phyloP scores from a whole-genome alignment of 139 green algal genomes.

The Nannochloris sp. region DNA sequence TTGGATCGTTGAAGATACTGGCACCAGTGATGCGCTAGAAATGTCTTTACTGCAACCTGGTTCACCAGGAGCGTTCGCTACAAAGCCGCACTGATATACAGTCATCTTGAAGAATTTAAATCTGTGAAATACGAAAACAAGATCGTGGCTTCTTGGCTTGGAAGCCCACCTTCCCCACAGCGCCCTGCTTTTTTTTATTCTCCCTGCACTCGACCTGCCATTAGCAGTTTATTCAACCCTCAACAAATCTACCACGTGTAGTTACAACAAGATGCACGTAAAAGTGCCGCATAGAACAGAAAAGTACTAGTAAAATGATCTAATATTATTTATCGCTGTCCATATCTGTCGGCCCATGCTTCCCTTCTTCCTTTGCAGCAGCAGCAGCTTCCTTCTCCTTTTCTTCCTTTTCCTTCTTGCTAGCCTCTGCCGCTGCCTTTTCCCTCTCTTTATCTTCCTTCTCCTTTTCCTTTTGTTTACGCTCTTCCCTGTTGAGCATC shows the following conservation, averaged over 20 bases:
- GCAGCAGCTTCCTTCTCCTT: background rate
- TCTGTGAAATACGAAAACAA: background rate
- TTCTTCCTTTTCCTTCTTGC: slow-evolving; percentile 2
- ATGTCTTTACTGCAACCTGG: slow-evolving; percentile 19
- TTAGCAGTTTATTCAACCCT: no score
- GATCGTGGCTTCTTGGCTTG: no score
- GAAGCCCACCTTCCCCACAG: no score
- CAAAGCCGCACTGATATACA: slow-evolving; percentile 16
- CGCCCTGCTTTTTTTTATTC: no score
- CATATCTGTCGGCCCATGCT: background rate
- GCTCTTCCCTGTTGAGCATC: slow-evolving; percentile 93
- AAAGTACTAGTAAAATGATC: no score
- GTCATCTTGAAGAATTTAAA: slow-evolving; percentile 6
- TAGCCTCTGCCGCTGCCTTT: background rate
- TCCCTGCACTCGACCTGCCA: no score
- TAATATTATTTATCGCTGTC: background rate
- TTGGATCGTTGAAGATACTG: background rate
- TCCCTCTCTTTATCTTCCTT: background rate
- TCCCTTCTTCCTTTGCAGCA: background rate
- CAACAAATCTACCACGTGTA: no score
- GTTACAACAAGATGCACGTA: no score
- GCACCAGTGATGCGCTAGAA: background rate
- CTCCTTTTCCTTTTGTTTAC: background rate
- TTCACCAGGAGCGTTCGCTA: slow-evolving; percentile 9
- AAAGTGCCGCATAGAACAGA: no score